Evolutionary conservation across 768 basidiomycete species (phyloP).

Genomic region (Mycena alexandri): DNA sequence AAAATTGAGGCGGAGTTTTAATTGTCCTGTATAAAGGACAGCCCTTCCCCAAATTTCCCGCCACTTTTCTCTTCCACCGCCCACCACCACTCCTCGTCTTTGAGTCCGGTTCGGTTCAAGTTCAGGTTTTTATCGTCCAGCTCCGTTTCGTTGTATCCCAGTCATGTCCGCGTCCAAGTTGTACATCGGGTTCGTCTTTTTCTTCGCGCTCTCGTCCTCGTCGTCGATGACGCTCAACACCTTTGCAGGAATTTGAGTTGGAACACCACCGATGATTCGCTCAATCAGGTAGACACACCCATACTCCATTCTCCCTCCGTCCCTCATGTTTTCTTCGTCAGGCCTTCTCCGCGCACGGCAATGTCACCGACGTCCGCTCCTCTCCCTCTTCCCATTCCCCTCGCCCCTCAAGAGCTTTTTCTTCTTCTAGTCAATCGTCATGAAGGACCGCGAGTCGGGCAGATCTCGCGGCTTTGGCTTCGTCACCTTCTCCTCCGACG

Average conservation of each 20-base stretch:
- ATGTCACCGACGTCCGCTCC: conserved; percentile 89
- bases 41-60: neutral
- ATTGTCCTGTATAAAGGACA: conserved; percentile 7
- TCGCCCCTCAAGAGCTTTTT: neutral
- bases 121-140: conserved; percentile 6
- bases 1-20: conserved; percentile 27
- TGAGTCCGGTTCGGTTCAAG: conserved; percentile 18
- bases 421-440: conserved; percentile 84
- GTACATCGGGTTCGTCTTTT: conserved; percentile 29
- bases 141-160: conserved; percentile 12
- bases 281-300: conserved; percentile 66
- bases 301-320: no score
- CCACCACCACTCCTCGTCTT: conserved; percentile 15
- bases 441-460: conserved; percentile 92
- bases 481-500: conserved; percentile 74
- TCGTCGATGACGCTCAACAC: neutral
- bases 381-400: neutral
- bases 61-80: conserved; percentile 1
- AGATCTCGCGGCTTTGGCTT: conserved; percentile 98
- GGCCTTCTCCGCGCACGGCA: conserved; percentile 47
- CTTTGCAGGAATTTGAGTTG: conserved; percentile 91
- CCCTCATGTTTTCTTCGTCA: no score
- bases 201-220: no score
- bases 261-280: conserved; percentile 93
- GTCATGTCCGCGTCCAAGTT: conserved; percentile 29